Evolutionary conservation across 139 green algal species (phyloP), one percentile per base, ranked within the genome.

Genomic region (Parachlorella kessleri): DNA sequence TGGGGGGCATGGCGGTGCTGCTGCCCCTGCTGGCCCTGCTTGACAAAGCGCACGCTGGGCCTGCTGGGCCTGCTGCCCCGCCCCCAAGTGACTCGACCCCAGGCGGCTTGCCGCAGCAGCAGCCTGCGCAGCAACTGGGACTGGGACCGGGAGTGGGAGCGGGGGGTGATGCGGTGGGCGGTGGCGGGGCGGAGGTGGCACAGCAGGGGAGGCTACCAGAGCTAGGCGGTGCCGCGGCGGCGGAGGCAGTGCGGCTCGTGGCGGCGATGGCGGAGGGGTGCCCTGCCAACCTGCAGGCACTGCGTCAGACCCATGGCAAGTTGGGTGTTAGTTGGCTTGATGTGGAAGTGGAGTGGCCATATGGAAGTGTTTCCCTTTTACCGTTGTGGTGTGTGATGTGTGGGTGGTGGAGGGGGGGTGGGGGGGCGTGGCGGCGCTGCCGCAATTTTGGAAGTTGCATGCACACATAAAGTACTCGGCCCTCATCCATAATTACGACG

Each of bases 1-100:
- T 92, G 69, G 85, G 85, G 1, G 87, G 87, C 39, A 65, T 92
- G 26, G 26, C 76, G 0, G 76, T 82, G 1, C 72, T 92, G 35
- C 67, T 92, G 24, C 85, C 87, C 4, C 75, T 92, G 38, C 48
- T 86, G 3, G 66, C 66, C 6, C 53, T 70, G 21, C 66, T 87
- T 33, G 75, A 82, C 3, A 30, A 64, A 38, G 55, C 18, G 14
- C 21, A 42, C 67, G 10, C 32, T 42, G 23, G 35, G 24, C 36
- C 35, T 73, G 1, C 67, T 54, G 33, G 36, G 36, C n/a, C n/a
- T n/a, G n/a, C n/a, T n/a, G n/a, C n/a, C n/a, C n/a, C n/a, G n/a
- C n/a, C n/a, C n/a, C n/a, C n/a, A n/a, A n/a, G n/a, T n/a, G n/a
- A n/a, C n/a, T n/a, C n/a, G n/a, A n/a, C n/a, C n/a, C n/a, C n/a